Percentiles rank a stretch among this genome's conserved stretches.
Conservation (phyloP, 345 rosid species). For the Eucalyptus tenuipes region DNA sequence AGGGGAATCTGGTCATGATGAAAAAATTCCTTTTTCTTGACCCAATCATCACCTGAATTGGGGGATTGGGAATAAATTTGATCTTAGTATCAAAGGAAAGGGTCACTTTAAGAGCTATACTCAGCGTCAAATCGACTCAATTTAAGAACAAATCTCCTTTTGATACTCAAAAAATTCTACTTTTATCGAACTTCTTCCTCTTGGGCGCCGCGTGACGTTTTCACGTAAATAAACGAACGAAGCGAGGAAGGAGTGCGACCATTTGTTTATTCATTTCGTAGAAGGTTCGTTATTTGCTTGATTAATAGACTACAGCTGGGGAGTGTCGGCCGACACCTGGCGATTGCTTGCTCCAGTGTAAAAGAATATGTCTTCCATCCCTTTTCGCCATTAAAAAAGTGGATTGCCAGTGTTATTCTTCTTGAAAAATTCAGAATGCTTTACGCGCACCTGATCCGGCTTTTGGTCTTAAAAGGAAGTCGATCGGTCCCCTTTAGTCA, state of each 20-base stretch:
- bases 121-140: neutral
- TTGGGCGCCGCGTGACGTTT: neutral
- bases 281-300: neutral
- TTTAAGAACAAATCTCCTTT: neutral
- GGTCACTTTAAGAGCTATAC: neutral
- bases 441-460: neutral
- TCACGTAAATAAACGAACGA: neutral
- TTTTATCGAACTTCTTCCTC: neutral
- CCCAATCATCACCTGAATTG: neutral
- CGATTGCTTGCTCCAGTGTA: neutral
- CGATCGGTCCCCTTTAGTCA: neutral
- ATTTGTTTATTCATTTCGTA: neutral
- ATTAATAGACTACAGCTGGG: neutral
- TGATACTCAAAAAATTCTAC: neutral
- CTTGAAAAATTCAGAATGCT: neutral
- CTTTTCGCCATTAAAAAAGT: neutral
- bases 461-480: neutral
- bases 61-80: neutral
- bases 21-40: neutral
- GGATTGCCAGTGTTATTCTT: neutral
- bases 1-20: neutral
- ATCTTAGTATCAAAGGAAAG: neutral
- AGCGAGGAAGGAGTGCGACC: neutral
- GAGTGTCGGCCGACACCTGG: neutral
- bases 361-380: neutral